Evolutionary conservation across 1,284 basidiomycete species (phyloP), one percentile per base, ranked within the genome.

Genomic region (Ceratobasidium sp.): DNA sequence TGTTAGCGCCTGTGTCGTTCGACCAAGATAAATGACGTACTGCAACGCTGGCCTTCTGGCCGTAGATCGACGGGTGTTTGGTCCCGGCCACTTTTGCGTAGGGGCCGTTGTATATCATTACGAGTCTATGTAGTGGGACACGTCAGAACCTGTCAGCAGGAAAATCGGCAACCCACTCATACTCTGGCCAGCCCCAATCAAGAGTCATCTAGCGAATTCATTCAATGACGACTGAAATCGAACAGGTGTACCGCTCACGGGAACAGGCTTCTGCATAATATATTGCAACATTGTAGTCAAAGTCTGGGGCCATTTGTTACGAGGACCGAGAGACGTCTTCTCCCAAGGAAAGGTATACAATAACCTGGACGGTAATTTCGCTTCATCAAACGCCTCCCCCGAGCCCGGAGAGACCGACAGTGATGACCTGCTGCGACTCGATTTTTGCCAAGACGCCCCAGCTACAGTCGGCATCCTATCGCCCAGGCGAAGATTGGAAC

Each of bases 71-170:
- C 6, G 76, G 76, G 27, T 76, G 76, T 56, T 76, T 76, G 2
- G 54, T 59, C 19, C 76, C 76, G 5, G 64, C 65, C 41, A 76
- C 53, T 19, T 24, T 44, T 15, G 74, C 76, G 45, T 76, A 76
- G n/a, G 76, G 54, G 51, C 67, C 74, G 47, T 76, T 76, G 59
- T 76, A 76, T 44, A 76, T 56, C 33, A 76, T 56, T 6, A 75
- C 54, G 24, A 71, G 47, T 24, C 75, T 64, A 36, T 41, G n/a
- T n/a, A n/a, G n/a, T 72, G 31, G 27, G 15, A 45, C 4, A 4
- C 50, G 22, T 45, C 24, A 59, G 22, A 14, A 47, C n/a, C 44
- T 41, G 36, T 5, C 36, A 41, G 36, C 36, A 11, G 36, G 6
- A 41, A 41, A 41, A 11, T 41, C 36, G 11, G 11, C 36, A 41